Evolutionary conservation across 2,329 filamentous ascomycete species (phyloP), one percentile per base, ranked within the genome.

Genomic region (Cordyceps javanica): DNA sequence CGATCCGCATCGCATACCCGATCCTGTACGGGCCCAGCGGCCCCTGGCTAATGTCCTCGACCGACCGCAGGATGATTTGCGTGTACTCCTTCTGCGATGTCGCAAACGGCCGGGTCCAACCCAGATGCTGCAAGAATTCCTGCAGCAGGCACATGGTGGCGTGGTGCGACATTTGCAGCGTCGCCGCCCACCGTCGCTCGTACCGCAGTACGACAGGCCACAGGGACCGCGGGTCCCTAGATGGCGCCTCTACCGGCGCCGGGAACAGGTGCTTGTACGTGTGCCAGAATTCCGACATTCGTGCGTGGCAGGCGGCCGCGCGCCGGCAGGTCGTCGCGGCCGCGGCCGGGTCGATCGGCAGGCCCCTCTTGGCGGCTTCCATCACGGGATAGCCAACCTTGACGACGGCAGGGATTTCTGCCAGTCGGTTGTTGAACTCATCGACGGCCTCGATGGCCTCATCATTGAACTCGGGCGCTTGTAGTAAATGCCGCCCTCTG

Each of bases 71-170:
- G 44, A 76, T 74, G 30, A 67, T 67, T 23, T 61, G 59, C 14
- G 69, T 66, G 3, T 71, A 60, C 39, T 62, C 59, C 25, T 60
- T 57, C 56, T 71, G 70, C 30, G 49, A 62, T 28, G 64, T 61
- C 8, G 61, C 63, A 38, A 67, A 68, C 28, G 66, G 56, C n/a
- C 63, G 62, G 7, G 63, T 64, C 30, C 65, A 61, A 14, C 62
- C 63, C 57, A 72, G 74, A 54, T 69, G 66, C 21, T 67, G 65
- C 50, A 76, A 48, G 7, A 64, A 65, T 59, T 73, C 72, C 55
- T 76, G 69, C 34, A 76, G 61, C 51, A 76, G 70, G n/a, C 75
- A 63, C 63, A 73, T 64, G 38, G 68, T 71, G 7, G 73, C 70
- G 70, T 72, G 73, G 59, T 71, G 73, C 21, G 65, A 67, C 60